A percentile compares a stretch with the other conserved stretches of the same genome.
These are phyloP conservation scores for Capillidium heterosporum DNA, from an alignment of 371 early-diverging fungal genomes.

Conservation along the genomic window DNA sequence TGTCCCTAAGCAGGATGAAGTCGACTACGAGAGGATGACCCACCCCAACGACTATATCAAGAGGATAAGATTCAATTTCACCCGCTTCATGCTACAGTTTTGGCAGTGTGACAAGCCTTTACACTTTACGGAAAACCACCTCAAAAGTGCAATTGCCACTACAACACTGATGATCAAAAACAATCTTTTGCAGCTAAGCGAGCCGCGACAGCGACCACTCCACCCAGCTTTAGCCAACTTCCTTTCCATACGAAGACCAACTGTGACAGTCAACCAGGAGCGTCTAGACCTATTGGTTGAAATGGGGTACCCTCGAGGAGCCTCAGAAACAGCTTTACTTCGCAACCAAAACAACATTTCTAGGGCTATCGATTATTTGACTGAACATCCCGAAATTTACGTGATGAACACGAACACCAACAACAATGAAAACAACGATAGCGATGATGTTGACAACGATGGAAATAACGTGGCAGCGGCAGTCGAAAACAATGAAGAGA, in stretches of 20 bases:
- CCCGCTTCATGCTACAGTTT: too few relatives aligned
- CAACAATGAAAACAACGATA: conserved; percentile 25
- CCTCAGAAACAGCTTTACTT: conserved; percentile 61
- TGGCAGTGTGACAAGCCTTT: background rate
- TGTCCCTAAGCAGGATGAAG: too few relatives aligned
- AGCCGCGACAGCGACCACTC: conserved; percentile 1
- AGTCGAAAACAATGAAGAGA: conserved; percentile 9
- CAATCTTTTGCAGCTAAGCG: conserved; percentile 25
- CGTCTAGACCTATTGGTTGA: conserved; percentile 54
- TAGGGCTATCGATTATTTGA: conserved; percentile 76
- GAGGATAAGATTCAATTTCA: too few relatives aligned
- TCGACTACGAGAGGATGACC: too few relatives aligned
- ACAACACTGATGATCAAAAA: conserved; percentile 49
- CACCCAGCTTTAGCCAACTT: conserved; percentile 12
- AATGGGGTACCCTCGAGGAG: conserved; percentile 78
- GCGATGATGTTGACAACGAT: conserved; percentile 6
- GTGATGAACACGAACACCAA: too few relatives aligned
- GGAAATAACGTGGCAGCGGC: conserved; percentile 3
- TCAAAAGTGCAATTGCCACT: conserved; percentile 29
- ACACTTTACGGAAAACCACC: conserved; percentile 7
- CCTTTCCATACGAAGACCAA: conserved; percentile 11
- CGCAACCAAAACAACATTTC: conserved; percentile 62
- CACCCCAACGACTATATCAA: too few relatives aligned
- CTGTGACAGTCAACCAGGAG: conserved; percentile 31
- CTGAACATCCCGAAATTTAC: conserved; percentile 74